Percentiles rank a stretch among this genome's conserved stretches.
phyloP scores from a whole-genome alignment of 2,329 filamentous ascomycete genomes.

The Colletotrichum filicis region DNA sequence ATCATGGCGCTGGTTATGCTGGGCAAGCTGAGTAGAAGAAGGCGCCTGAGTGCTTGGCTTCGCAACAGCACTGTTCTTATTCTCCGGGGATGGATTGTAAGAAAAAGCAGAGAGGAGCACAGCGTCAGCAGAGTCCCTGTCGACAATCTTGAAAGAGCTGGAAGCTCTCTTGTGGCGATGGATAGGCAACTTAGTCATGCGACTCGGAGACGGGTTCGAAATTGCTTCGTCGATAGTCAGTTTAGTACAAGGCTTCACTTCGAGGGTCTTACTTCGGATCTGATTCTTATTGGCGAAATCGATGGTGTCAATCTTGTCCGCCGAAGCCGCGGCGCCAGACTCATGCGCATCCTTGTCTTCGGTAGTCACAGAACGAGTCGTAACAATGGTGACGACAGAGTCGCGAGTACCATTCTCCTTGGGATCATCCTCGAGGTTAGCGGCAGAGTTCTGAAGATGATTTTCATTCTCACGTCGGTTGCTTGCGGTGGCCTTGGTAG shows the following conservation, averaged over 20 bases:
- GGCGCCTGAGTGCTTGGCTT: background rate
- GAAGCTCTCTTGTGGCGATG: constrained; percentile 25
- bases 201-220: background rate
- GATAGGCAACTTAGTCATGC: background rate
- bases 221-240: background rate
- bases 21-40: background rate
- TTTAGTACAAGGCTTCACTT: background rate
- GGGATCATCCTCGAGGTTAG: background rate
- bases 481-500: background rate
- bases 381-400: too few species aligned
- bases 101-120: constrained; percentile 5
- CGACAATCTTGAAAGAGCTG: constrained; percentile 17
- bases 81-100: background rate
- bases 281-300: background rate
- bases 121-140: background rate
- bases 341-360: background rate
- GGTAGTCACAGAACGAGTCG: background rate
- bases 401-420: background rate
- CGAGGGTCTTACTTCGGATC: background rate
- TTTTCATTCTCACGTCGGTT: background rate
- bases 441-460: background rate
- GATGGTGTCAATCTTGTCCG: background rate
- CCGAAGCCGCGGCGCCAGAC: background rate
- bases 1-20: background rate
- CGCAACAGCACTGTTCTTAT: background rate